Conservation (phyloP, 1,284 basidiomycete genomes). For the Ustilago curta region DNA sequence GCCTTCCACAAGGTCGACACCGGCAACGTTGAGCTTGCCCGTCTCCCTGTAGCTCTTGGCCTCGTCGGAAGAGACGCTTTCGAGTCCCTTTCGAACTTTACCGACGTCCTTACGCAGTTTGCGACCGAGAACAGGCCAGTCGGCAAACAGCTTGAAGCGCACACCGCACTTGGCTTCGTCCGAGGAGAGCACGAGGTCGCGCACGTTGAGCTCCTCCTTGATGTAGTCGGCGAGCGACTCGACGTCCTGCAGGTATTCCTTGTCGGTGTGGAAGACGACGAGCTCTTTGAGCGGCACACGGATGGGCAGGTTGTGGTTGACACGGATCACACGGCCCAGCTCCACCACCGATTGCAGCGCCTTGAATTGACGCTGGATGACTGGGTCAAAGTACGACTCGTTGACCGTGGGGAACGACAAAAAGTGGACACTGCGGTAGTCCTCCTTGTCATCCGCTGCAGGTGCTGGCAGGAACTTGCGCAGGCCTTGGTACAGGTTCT, state of each 20-base stretch:
- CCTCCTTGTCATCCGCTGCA: conserved; percentile 74
- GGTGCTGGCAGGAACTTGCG: conserved; percentile 77
- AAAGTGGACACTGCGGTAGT: conserved; percentile 95
- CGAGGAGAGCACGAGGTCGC: conserved; percentile 86
- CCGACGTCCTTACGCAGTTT: conserved; percentile 93
- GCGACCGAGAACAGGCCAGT: conserved; percentile 93
- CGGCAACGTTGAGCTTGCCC: conserved; percentile 86
- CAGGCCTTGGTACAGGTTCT: conserved; percentile 94
- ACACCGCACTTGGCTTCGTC: conserved; percentile 89
- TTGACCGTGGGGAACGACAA: conserved; percentile 91
- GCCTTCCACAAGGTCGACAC: conserved; percentile 87
- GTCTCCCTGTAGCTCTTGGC: conserved; percentile 83
- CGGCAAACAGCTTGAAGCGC: conserved; percentile 89
- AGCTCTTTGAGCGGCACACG: conserved; percentile 89
- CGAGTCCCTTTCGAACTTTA: conserved; percentile 89
- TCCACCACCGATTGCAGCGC: conserved; percentile 96
- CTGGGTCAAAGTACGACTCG: conserved; percentile 94
- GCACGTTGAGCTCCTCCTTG: conserved; percentile 94
- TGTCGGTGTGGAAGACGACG: conserved; percentile 90
- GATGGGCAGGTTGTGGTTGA: conserved; percentile 80
- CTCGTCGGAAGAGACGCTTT: conserved; percentile 81
- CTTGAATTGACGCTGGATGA: conserved; percentile 93
- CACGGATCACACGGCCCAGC: conserved; percentile 87
- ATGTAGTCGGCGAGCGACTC: conserved; percentile 88
- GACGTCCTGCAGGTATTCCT: conserved; percentile 87